Percentiles rank a stretch among this genome's conserved stretches.
Conservation (phyloP, 225 moss, liverwort and hornwort genomes). For the Bryum argenteum region DNA sequence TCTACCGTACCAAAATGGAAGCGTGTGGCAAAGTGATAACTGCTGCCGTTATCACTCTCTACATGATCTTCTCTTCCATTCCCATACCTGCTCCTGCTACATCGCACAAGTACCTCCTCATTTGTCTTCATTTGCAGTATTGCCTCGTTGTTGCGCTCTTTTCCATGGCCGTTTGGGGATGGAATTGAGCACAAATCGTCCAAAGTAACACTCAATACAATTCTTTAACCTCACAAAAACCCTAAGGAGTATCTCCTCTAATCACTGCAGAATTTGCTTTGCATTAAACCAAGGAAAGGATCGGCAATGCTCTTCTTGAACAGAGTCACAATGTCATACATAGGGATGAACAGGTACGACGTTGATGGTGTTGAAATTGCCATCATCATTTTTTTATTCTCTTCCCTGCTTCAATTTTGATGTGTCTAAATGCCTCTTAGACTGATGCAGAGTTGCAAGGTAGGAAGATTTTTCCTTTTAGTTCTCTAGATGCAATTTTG, state of each 20-base stretch:
- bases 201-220: too few species aligned
- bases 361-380: not conserved
- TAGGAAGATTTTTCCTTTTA: too few species aligned
- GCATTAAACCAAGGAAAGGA: not conserved
- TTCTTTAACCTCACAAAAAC: not conserved
- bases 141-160: slow-evolving; percentile 33
- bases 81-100: slow-evolving; percentile 28
- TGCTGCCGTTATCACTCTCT: slow-evolving; percentile 32
- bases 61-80: slow-evolving; percentile 41
- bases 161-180: slow-evolving; percentile 41
- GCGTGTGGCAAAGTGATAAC: slow-evolving; percentile 29
- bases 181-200: slow-evolving; percentile 17
- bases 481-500: not conserved
- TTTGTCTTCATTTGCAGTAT: slow-evolving; percentile 38
- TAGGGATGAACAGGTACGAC: not conserved
- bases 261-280: not conserved
- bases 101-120: slow-evolving; percentile 29
- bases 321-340: too few species aligned
- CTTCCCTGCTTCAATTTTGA: not conserved
- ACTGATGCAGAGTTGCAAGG: too few species aligned
- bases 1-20: slow-evolving; percentile 15
- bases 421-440: not conserved
- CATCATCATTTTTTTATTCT: not conserved
- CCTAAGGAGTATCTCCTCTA: too few species aligned
- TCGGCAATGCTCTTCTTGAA: too few species aligned